phyloP scores from a whole-genome alignment of 164 flowering plant species.

The Nymphaea thermarum region DNA sequence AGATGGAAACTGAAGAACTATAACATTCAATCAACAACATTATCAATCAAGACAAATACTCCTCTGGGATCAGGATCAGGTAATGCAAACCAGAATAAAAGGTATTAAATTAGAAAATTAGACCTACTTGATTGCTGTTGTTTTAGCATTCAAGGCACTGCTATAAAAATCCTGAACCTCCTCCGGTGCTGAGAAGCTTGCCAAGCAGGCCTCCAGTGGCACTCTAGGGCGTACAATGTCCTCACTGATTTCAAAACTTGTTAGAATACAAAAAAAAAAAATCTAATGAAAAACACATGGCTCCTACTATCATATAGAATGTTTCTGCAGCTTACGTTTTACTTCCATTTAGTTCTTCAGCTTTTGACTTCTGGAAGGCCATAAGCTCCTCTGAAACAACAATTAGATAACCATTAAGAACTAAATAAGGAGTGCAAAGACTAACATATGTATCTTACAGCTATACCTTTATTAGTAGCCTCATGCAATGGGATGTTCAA shows the following conservation, averaged over 20 bases:
- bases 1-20: no score
- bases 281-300: neutral
- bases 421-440: neutral
- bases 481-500: conserved; percentile 76
- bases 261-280: conserved; percentile 2
- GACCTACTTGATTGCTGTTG: conserved; percentile 83
- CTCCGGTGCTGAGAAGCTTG: conserved; percentile 72
- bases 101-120: neutral
- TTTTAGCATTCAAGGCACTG: conserved; percentile 73
- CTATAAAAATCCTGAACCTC: conserved; percentile 90
- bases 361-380: conserved; percentile 59
- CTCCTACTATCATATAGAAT: neutral
- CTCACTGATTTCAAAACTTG: conserved; percentile 14
- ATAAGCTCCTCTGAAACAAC: conserved; percentile 59
- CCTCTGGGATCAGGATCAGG: neutral
- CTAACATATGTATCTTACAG: neutral
- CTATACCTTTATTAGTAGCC: conserved; percentile 80
- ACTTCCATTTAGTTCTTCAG: conserved; percentile 50
- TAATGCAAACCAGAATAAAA: no score
- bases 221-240: conserved; percentile 93
- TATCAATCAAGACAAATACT: no score
- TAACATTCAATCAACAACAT: no score
- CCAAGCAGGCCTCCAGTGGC: conserved; percentile 79
- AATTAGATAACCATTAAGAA: conserved; percentile 9
- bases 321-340: conserved; percentile 57